Evolutionary conservation across 2,329 filamentous ascomycete species (phyloP).

Genomic region (Lecanosticta acicola): DNA sequence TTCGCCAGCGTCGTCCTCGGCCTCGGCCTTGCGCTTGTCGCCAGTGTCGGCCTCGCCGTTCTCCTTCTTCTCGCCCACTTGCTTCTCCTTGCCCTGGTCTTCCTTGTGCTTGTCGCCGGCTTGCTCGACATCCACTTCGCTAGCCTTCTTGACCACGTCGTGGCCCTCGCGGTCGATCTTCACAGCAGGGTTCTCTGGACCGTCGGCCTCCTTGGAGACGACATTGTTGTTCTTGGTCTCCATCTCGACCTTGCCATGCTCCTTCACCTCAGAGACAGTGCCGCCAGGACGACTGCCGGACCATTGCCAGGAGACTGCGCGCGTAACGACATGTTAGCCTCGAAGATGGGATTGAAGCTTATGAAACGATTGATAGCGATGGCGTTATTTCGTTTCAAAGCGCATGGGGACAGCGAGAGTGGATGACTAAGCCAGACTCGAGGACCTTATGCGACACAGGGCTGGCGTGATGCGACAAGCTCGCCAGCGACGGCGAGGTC

Average conservation of each 20-base stretch:
- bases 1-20: constrained; percentile 30
- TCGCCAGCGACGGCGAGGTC: constrained; percentile 2
- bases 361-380: too few species aligned
- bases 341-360: constrained; percentile 1
- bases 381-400: constrained; percentile 4
- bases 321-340: constrained; percentile 9
- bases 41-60: constrained; percentile 27
- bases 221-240: constrained; percentile 58
- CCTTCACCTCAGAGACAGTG: constrained; percentile 52
- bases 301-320: constrained; percentile 59
- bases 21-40: constrained; percentile 30
- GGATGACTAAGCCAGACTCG: constrained; percentile 20
- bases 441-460: too few species aligned
- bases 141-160: constrained; percentile 59
- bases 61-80: constrained; percentile 23
- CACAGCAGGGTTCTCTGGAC: constrained; percentile 56
- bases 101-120: constrained; percentile 37
- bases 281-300: constrained; percentile 51
- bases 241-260: constrained; percentile 55
- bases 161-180: constrained; percentile 55
- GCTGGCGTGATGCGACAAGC: constrained; percentile 15
- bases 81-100: constrained; percentile 19
- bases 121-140: constrained; percentile 54
- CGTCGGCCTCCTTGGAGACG: constrained; percentile 55
- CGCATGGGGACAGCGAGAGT: constrained; percentile 1